Evolutionary conservation across 805 yeast species (phyloP), one percentile per base, ranked within the genome.

Genomic region (Torulaspora delbrueckii): DNA sequence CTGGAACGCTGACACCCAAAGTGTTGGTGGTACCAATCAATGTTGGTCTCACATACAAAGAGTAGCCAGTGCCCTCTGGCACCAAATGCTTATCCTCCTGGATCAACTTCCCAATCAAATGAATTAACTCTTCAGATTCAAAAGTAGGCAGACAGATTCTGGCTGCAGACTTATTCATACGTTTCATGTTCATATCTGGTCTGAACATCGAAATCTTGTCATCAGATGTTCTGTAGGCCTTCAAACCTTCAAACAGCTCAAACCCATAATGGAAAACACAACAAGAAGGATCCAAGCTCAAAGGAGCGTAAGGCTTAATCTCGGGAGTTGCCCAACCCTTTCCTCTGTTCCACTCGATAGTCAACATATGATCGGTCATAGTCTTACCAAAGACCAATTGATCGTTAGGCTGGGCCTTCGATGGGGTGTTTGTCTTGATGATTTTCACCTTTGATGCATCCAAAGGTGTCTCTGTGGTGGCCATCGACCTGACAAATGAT

Each of bases 191-290:
- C 77, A 76, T 86, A 66, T 88, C 86, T 36, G 95, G 86, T 68
- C 99, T 81, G 77, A 91, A 91, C 64, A 91, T 74, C 60, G 96
- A 78, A 62, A 89, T 68, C 51, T 82, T 67, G 51, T 84, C 85
- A 38, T 82, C 70, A 23, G 69, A 57, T 46, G 79, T 81, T 54
- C 74, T 70, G 76, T 90, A 91, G 10, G 97, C 97, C 74, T 91
- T 91, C 72, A 91, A 74, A 55, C 99, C 99, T 73, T 91, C 99
- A 56, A 91, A 93, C 49, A 91, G 77, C 68, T 88, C 96, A 62
- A 93, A 91, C 4, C 95, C 91, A 62, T 91, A 91, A 73, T 91
- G 99, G 71, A 91, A 81, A 27, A 90, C 98, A 65, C 86, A 79
- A 14, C 93, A 71, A 16, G 96, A 82, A 23, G 99, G 99, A 61